Evolutionary conservation across 164 flowering plant genomes (phyloP), one percentile per base, ranked within the genome.

Genomic region (Akebia trifoliata): DNA sequence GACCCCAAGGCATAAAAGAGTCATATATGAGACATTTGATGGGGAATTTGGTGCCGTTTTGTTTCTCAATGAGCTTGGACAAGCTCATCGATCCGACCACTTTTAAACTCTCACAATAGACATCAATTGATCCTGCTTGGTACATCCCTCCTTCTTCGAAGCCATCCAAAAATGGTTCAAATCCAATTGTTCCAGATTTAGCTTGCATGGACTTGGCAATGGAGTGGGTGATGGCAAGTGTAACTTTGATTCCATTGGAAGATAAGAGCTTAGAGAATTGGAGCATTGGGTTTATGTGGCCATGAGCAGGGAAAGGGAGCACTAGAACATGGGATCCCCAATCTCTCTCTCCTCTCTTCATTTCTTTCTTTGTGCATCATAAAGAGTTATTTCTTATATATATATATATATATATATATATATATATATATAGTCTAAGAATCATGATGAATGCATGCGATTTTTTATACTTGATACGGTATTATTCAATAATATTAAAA

Each of bases 251-350:
- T 46, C 66, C 54, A 38, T 56, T 55, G 11, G 46, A 63, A 17
- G 54, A 37, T 38, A 54, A 55, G 42, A 60, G 59, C 34, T 63
- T 63, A 12, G 30, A 30, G 24, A 63, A 46, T 25, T 62, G 66
- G 21, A 54, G 54, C 21, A 63, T 26, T 4, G 66, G 66, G 20
- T 63, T 63, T 47, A 63, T 46, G 37, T 63, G 66, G 3, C 66
- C 66, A 38, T 63, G 66, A 29, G 21, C 54, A 11, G 66, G 59
- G 3, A 14, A 63, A 10, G 60, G 60, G 36, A 54, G 45, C 24
- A 55, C 37, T 7, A 62, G 17, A 43, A 62, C 59, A 62, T 62
- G 53, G 7, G 29, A 12, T 54, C 53, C 30, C 29, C 8, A 18
- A 22, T 17, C 30, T 2, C 25, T 28, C 22, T 25, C 17, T 46